phyloP scores from a whole-genome alignment of 2,329 filamentous ascomycete genomes.

The Cyclaneusma minus region DNA sequence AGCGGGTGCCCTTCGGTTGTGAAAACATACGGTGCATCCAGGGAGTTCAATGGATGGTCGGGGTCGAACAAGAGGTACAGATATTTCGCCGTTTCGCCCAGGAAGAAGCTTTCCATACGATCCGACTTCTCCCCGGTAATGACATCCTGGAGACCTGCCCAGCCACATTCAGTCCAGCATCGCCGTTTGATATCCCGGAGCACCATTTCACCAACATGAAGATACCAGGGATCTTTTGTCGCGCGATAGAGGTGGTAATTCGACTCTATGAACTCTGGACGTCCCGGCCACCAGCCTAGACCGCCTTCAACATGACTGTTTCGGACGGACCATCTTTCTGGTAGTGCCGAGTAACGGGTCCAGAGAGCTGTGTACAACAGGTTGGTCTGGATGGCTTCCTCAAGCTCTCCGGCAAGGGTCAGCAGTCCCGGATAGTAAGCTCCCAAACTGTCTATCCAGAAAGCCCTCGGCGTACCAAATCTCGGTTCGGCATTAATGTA shows the following conservation, averaged over 20 bases:
- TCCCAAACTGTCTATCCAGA: conserved; percentile 92
- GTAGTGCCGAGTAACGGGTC: conserved; percentile 86
- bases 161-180: conserved; percentile 84
- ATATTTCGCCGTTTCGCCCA: conserved; percentile 94
- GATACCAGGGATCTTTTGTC: conserved; percentile 88
- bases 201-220: conserved; percentile 92
- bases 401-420: conserved; percentile 71
- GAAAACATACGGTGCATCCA: conserved; percentile 83
- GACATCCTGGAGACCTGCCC: conserved; percentile 78
- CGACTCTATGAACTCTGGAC: conserved; percentile 93
- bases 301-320: conserved; percentile 75
- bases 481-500: conserved; percentile 81
- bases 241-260: conserved; percentile 93
- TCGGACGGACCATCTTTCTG: conserved; percentile 82
- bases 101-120: conserved; percentile 97
- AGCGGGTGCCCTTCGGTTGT: conserved; percentile 92
- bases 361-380: conserved; percentile 84
- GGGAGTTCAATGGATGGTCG: conserved; percentile 70
- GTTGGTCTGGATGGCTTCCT: conserved; percentile 83
- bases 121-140: conserved; percentile 74
- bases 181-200: conserved; percentile 73
- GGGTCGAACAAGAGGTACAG: conserved; percentile 82
- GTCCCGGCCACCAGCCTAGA: conserved; percentile 85
- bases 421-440: conserved; percentile 90
- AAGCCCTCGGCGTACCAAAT: conserved; percentile 75